Conservation (phyloP, 306 rosid genomes). For the Ziziphus jujuba region DNA sequence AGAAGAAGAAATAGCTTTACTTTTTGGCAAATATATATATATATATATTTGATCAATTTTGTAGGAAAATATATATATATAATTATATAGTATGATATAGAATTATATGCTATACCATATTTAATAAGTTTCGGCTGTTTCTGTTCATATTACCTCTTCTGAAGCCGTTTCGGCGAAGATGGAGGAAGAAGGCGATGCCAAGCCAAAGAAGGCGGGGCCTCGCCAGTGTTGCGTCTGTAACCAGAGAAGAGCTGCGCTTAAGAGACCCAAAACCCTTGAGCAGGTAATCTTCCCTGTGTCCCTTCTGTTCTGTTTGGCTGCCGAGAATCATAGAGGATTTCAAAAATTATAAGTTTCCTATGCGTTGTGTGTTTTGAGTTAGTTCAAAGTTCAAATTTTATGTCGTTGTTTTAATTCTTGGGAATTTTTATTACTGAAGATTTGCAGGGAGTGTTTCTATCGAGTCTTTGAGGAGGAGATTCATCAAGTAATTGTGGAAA, state of each 20-base stretch:
- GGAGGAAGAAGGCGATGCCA: conserved; percentile 33
- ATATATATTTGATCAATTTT: too few relatives aligned
- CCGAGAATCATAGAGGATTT: neutral
- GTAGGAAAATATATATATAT: too few relatives aligned
- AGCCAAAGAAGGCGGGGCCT: conserved; percentile 28
- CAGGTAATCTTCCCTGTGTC: conserved; percentile 37
- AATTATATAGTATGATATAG: too few relatives aligned
- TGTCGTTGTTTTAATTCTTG: neutral
- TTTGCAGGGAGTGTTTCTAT: conserved; percentile 88
- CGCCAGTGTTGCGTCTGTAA: conserved; percentile 65
- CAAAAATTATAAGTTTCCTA: neutral
- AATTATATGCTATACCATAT: too few relatives aligned
- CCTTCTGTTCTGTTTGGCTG: neutral
- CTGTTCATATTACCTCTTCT: neutral
- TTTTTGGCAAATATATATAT: too few relatives aligned
- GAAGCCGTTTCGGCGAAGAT: neutral
- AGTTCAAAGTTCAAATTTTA: neutral
- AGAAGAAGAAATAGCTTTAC: too few relatives aligned
- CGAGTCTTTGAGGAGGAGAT: conserved; percentile 82
- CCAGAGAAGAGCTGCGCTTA: conserved; percentile 63
- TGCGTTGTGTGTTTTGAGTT: neutral
- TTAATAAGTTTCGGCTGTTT: too few relatives aligned
- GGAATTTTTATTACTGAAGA: conserved; percentile 20
- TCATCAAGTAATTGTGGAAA: conserved; percentile 60
- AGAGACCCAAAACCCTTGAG: conserved; percentile 79